Percentiles rank a stretch among this genome's conserved stretches.
phyloP scores from a whole-genome alignment of 352 stramenopile genomes.

The Aphanomyces euteiches region DNA sequence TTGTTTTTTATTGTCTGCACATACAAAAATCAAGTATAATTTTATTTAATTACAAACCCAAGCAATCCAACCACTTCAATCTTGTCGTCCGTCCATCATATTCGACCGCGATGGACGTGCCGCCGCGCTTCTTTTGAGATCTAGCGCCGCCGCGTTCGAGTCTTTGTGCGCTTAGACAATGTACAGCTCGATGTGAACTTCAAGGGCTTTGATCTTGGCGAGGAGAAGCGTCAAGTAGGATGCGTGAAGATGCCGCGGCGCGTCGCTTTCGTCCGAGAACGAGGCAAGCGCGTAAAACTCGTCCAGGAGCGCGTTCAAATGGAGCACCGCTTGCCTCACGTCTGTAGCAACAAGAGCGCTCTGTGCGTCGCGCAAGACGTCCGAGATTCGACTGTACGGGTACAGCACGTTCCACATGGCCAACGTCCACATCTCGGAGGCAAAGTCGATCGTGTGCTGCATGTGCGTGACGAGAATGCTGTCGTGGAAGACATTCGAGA shows the following conservation, averaged over 20 bases:
- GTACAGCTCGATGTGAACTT: conserved; percentile 16
- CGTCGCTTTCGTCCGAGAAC: conserved; percentile 4
- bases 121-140: too few relatives aligned
- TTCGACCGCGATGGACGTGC: too few relatives aligned
- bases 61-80: neutral
- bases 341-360: neutral
- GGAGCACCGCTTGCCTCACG: neutral
- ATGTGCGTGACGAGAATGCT: neutral
- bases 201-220: conserved; percentile 26
- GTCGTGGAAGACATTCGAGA: neutral
- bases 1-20: neutral
- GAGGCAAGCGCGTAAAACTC: conserved; percentile 24
- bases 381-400: conserved; percentile 12
- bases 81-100: too few relatives aligned
- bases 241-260: conserved; percentile 11
- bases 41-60: conserved; percentile 3
- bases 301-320: neutral
- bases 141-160: too few relatives aligned
- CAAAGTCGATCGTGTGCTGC: conserved; percentile 14
- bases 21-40: neutral
- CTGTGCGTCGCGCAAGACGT: neutral
- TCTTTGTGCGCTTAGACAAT: too few relatives aligned
- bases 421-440: conserved; percentile 24
- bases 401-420: conserved; percentile 20
- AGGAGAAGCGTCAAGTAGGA: conserved; percentile 23